phyloP scores from a whole-genome alignment of 345 rosid genomes.

The Streptanthus diversifolius region DNA sequence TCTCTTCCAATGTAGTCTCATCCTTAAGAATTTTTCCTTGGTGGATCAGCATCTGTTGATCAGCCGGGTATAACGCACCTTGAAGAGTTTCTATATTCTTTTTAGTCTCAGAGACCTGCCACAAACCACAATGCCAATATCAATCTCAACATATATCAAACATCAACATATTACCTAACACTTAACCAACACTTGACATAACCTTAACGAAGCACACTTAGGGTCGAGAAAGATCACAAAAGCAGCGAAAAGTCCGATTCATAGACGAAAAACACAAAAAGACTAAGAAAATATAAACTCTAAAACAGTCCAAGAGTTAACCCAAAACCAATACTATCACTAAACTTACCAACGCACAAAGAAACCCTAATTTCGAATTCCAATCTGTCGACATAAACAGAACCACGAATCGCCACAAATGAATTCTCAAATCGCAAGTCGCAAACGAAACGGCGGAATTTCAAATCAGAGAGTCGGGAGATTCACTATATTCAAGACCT shows the following conservation, averaged over 20 bases:
- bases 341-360: neutral
- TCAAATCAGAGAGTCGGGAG: slow-evolving; percentile 16
- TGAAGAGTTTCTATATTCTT: slow-evolving; percentile 61
- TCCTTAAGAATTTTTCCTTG: slow-evolving; percentile 85
- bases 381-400: neutral
- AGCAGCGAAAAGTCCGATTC: neutral
- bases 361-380: slow-evolving; percentile 32
- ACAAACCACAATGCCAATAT: neutral
- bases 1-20: slow-evolving; percentile 61
- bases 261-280: neutral
- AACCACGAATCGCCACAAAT: slow-evolving; percentile 3
- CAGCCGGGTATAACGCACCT: slow-evolving; percentile 68
- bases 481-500: slow-evolving; percentile 1
- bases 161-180: neutral
- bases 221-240: neutral
- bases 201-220: neutral
- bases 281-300: neutral
- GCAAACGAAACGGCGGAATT: slow-evolving; percentile 14
- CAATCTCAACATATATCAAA: neutral
- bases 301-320: neutral
- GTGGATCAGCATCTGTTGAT: slow-evolving; percentile 77
- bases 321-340: slow-evolving; percentile 3
- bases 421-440: neutral
- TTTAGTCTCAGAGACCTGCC: slow-evolving; percentile 69
- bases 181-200: neutral